Evolutionary conservation across 1,284 basidiomycete species (phyloP), one percentile per base, ranked within the genome.

Genomic region (Ceratobasidium papillatum): DNA sequence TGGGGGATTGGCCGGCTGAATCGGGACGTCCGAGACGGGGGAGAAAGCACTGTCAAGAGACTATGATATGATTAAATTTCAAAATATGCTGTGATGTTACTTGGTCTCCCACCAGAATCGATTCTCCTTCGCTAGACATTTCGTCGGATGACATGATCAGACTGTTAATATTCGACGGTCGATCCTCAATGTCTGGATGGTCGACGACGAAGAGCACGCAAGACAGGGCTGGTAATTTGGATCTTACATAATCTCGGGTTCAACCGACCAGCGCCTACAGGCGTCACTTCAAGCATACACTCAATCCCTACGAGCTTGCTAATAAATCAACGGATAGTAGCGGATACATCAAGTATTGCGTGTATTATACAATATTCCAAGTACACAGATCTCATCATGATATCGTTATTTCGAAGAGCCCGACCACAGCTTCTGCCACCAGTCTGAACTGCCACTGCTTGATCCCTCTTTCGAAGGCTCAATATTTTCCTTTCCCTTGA

Each of bases 41-140:
- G 69, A 38, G 47, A 72, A 72, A 12, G 69, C 58, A 38, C 47
- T 62, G 19, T 72, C 69, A 43, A 72, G 69, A 3, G 69, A 72
- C 69, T 72, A 34, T n/a, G 36, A 32, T 49, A 8, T 22, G 56
- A 22, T 71, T 11, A 71, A 41, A 71, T 45, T 32, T 5, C 14
- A 54, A 3, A 27, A 17, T 52, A 34, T 25, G 22, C 43, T 25
- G 9, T 47, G 19, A 11, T 9, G 17, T n/a, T 7, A 14, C 8
- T 7, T 22, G 27, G 30, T 5, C n/a, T 19, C 56, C 7, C 41
- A 71, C 68, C 17, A 71, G 56, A 41, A 71, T 22, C 12, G 52
- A 58, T 1, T 47, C 68, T 3, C 38, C 41, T 25, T 36, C 68
- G 43, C 27, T 47, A 43, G 27, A 38, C 4, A 38, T 36, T 34